Base-by-base conservation (phyloP, 176 grass and related monocot genomes). In the Ensete glaucum region DNA sequence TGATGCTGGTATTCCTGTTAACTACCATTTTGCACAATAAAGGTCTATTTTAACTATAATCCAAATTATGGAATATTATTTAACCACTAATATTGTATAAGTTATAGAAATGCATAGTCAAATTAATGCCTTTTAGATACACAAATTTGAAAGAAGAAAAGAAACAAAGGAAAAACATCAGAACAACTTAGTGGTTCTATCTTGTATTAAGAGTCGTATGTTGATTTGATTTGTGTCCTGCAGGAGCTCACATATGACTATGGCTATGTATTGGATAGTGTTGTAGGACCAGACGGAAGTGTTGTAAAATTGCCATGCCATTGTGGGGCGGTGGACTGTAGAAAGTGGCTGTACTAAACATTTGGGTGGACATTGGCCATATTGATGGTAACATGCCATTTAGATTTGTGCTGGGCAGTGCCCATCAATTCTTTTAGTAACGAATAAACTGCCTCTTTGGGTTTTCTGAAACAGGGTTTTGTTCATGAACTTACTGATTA, bases 211-310 rank as follows among this genome's bases (percentile, higher is more conserved):
- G 12, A 17, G 54, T 17, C 17, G 1, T 52, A 52, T n/a, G 12
- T 9, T 20, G 51, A 19, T 19, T 54, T 54, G 22, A 29, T 48
- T 6, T 85, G 14, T 79, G 7, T 19, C 59, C 66, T 85, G 62
- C 54, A 93, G 90, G 87, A 93, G 70, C 82, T 94, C 25, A 87
- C 85, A 4, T 94, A 90, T 34, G 87, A 89, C 26, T 89, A 93
- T 0, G 91, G 91, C 43, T 94, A 90, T 79, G 70, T 54, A 62
- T 77, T 90, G 85, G 83, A 94, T 76, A 94, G 87, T 51, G 87
- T 90, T 3, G 85, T 94, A 74, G 81, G 80, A 43, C 10, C 83
- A 6, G 81, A 90, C 64, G 91, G 91, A 20, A 78, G 90, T 23
- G 29, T 85, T 19, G 54, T 87, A 11, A 72, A 88, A 80, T 53